Evolutionary conservation across 805 yeast species (phyloP).

Genomic region (Metschnikowia chrysomelidarum): DNA sequence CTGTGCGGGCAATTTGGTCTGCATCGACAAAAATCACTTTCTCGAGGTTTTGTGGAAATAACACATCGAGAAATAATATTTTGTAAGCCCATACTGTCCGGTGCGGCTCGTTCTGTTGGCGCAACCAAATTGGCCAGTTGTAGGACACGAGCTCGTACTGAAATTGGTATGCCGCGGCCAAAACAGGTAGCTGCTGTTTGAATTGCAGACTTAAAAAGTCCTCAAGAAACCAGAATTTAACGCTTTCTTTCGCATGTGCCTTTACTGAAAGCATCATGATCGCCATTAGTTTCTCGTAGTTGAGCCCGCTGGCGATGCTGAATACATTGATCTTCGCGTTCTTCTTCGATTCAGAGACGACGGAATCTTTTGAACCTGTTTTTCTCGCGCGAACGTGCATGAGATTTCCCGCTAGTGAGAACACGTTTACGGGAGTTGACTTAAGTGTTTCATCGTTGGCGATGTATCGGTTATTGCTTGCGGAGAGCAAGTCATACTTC

Average conservation of each 20-base stretch:
- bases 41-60: constrained; percentile 76
- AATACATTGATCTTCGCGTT: constrained; percentile 65
- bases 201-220: constrained; percentile 75
- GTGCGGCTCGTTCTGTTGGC: constrained; percentile 73
- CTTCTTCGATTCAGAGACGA: constrained; percentile 7
- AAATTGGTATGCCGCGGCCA: constrained; percentile 60
- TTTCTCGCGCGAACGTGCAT: constrained; percentile 9
- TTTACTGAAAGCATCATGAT: constrained; percentile 82
- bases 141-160: constrained; percentile 77
- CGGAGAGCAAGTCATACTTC: constrained; percentile 30
- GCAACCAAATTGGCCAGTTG: constrained; percentile 91
- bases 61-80: constrained; percentile 77
- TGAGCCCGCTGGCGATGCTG: constrained; percentile 78
- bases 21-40: constrained; percentile 85
- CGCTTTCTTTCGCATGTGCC: constrained; percentile 52
- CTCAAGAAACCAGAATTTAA: constrained; percentile 85
- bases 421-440: constrained; percentile 30
- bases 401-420: constrained; percentile 29
- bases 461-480: constrained; percentile 41
- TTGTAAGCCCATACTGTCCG: constrained; percentile 88
- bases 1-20: constrained; percentile 77
- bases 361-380: constrained; percentile 7
- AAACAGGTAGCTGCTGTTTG: constrained; percentile 52
- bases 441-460: constrained; percentile 27
- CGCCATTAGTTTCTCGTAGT: constrained; percentile 69